These are phyloP conservation scores for Prasinococcaceae sp. DNA, from an alignment of 139 green algal genomes.

Conservation along the genomic window DNA sequence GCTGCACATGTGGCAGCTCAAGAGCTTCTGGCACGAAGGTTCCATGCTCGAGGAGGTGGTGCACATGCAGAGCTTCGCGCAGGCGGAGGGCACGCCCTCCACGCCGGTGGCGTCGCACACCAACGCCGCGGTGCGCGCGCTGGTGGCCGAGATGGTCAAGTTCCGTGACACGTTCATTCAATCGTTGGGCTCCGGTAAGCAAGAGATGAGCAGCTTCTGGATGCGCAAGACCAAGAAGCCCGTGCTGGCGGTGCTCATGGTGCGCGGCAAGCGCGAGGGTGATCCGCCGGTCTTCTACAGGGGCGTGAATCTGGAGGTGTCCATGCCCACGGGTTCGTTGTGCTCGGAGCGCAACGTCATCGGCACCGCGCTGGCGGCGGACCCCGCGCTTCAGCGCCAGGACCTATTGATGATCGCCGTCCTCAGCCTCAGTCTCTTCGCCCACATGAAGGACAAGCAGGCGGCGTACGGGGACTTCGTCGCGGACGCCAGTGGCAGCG, in stretches of 20 bases:
- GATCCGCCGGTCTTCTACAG: too few relatives aligned
- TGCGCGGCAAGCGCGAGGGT: neutral
- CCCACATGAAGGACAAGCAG: too few relatives aligned
- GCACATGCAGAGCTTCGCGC: neutral
- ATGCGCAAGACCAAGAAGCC: constrained; percentile 1
- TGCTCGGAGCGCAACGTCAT: neutral
- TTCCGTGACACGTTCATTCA: neutral
- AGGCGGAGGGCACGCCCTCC: neutral
- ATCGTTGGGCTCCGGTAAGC: neutral
- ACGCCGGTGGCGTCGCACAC: neutral
- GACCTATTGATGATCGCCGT: constrained; percentile 1
- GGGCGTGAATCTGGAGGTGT: constrained; percentile 1
- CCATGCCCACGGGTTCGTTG: constrained; percentile 1
- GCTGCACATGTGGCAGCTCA: constrained; percentile 1
- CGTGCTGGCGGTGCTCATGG: neutral
- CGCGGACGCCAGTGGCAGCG: neutral
- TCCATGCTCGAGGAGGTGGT: neutral
- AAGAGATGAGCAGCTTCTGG: neutral
- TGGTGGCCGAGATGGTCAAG: neutral
- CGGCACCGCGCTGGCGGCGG: neutral
- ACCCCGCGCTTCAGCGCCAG: neutral
- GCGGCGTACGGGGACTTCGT: neutral
- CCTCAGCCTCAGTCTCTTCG: too few relatives aligned
- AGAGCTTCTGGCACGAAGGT: neutral
- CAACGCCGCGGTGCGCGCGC: neutral